A percentile compares a stretch with the other conserved stretches of the same genome.
Conservation (phyloP, 2,329 filamentous ascomycete species). For the Drechslera avenae region DNA sequence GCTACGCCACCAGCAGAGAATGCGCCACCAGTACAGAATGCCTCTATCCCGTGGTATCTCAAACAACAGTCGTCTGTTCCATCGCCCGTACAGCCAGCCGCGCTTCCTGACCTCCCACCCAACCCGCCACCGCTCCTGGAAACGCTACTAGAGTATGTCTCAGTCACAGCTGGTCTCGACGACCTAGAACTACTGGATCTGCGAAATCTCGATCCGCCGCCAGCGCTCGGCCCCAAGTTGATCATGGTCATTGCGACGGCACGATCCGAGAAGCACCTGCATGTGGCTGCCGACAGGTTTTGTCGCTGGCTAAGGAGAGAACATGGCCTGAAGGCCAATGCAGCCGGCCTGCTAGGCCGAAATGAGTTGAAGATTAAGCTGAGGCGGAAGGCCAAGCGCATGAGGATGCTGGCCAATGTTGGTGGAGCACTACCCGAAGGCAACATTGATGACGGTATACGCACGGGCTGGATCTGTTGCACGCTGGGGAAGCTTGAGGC, state of each 20-base stretch:
- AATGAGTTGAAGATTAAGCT: conserved; percentile 91
- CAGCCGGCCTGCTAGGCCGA: conserved; percentile 85
- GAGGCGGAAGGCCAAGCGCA: conserved; percentile 76
- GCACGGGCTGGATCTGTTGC: conserved; percentile 95
- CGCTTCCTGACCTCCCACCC: conserved; percentile 67
- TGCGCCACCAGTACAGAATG: conserved; percentile 9
- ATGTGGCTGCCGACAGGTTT: conserved; percentile 86
- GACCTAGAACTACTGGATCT: conserved; percentile 81
- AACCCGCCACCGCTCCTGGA: conserved; percentile 73
- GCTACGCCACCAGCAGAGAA: conserved; percentile 7
- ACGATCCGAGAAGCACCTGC: conserved; percentile 89
- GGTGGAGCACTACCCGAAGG: conserved; percentile 60
- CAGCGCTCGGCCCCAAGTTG: conserved; percentile 84
- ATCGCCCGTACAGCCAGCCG: conserved; percentile 56
- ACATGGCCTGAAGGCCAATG: conserved; percentile 74
- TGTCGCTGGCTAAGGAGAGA: conserved; percentile 81
- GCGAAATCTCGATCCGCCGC: conserved; percentile 80
- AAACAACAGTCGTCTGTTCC: conserved; percentile 52
- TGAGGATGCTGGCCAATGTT: conserved; percentile 76
- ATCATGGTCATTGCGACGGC: conserved; percentile 93
- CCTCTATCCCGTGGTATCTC: conserved; percentile 79
- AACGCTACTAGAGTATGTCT: conserved; percentile 76
- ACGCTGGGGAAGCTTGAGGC: conserved; percentile 76
- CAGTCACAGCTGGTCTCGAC: conserved; percentile 84
- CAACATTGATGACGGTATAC: conserved; percentile 79